phyloP scores from a whole-genome alignment of 2,329 filamentous ascomycete genomes.

The Botrytis galanthina region DNA sequence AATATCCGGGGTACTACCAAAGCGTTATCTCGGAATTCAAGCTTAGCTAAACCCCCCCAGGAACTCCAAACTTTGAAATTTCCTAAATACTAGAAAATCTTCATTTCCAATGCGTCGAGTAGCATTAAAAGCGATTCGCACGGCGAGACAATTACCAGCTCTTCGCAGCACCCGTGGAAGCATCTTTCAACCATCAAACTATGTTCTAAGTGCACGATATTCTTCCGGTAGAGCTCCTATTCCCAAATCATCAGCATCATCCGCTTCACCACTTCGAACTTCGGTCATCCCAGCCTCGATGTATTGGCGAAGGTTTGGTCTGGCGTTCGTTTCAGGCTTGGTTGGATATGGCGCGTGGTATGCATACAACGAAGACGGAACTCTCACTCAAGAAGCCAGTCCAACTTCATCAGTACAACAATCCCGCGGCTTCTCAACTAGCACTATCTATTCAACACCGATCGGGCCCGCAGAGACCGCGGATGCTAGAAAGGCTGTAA shows the following conservation, averaged over 20 bases:
- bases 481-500: conserved; percentile 64
- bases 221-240: conserved; percentile 36
- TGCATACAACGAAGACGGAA: conserved; percentile 53
- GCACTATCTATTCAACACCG: conserved; percentile 29
- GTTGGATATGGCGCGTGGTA: conserved; percentile 75
- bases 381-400: conserved; percentile 16
- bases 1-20: conserved; percentile 17
- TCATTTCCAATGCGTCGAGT: conserved; percentile 69
- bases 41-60: conserved; percentile 20
- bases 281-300: conserved; percentile 54
- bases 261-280: conserved; percentile 29
- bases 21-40: conserved; percentile 14
- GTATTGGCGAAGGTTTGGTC: conserved; percentile 67
- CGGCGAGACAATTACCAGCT: conserved; percentile 62
- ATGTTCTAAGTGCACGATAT: conserved; percentile 49
- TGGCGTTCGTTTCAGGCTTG: conserved; percentile 66
- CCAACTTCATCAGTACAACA: conserved; percentile 29
- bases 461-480: conserved; percentile 22
- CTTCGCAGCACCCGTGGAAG: conserved; percentile 51
- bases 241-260: conserved; percentile 21
- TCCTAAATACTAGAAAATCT: conserved; percentile 9
- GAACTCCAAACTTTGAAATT: background rate
- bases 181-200: conserved; percentile 42
- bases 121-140: conserved; percentile 65
- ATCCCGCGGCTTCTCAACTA: conserved; percentile 33